Conservation (phyloP, 768 basidiomycete species). For the Suillus plorans region DNA sequence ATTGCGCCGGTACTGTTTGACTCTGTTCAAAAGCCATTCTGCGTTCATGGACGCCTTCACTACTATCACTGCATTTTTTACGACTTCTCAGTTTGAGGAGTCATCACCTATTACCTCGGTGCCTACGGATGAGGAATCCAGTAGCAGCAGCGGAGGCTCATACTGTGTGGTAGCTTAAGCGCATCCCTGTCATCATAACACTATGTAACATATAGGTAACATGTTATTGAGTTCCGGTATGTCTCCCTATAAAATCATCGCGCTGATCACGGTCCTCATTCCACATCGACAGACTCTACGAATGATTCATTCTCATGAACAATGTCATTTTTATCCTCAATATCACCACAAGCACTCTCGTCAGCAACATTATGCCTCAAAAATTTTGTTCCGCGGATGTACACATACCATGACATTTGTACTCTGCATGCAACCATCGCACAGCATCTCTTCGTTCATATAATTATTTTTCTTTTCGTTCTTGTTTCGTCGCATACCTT, state of each 20-base stretch:
- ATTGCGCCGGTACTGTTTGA: not conserved
- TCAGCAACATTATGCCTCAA: conserved; percentile 1
- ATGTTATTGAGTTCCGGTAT: not conserved
- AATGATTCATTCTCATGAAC: not conserved
- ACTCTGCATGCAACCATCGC: conserved; percentile 4
- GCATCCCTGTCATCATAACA: not conserved
- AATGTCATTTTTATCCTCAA: not conserved
- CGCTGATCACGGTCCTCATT: not conserved
- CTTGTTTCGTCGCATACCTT: not conserved
- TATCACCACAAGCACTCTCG: not conserved
- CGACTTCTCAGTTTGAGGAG: conserved; percentile 6
- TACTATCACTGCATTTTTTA: conserved; percentile 2
- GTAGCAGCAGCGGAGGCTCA: conserved; percentile 6
- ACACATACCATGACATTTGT: conserved; percentile 7
- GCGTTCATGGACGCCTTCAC: conserved; percentile 8
- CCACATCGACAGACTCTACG: not conserved
- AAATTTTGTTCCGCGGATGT: conserved; percentile 8
- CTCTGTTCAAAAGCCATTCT: not conserved
- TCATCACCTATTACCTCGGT: conserved; percentile 2
- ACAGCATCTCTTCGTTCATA: conserved; percentile 9
- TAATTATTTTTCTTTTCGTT: not conserved
- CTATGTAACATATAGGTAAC: conserved; percentile 1
- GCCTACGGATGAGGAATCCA: conserved; percentile 8
- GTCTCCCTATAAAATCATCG: not conserved
- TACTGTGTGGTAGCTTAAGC: conserved; percentile 10